Percentiles rank a stretch among this genome's conserved stretches.
These are phyloP conservation scores for Cercophora scortea DNA, from an alignment of 495 filamentous ascomycete species.

Conservation along the genomic window DNA sequence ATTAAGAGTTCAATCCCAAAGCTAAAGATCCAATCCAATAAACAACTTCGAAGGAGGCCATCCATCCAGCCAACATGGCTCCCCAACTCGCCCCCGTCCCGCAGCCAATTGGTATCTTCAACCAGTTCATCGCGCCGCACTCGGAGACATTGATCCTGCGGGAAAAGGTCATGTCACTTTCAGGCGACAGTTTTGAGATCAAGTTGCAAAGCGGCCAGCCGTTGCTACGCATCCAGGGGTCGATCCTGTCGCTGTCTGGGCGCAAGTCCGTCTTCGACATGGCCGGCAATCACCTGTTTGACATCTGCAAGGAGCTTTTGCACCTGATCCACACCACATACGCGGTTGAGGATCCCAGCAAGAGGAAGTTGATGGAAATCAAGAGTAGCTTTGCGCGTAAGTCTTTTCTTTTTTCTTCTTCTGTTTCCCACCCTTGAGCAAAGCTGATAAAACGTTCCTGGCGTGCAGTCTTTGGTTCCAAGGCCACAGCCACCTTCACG, in stretches of 20 bases:
- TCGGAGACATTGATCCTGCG: constrained; percentile 43
- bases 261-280: constrained; percentile 43
- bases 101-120: constrained; percentile 38
- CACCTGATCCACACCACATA: constrained; percentile 40
- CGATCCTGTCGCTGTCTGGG: constrained; percentile 24
- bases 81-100: constrained; percentile 25
- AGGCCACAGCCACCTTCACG: constrained; percentile 41
- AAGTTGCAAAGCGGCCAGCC: constrained; percentile 34
- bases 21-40: no score
- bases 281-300: constrained; percentile 40
- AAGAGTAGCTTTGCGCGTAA: constrained; percentile 41
- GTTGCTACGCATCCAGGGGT: constrained; percentile 46
- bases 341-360: constrained; percentile 29
- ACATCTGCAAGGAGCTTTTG: constrained; percentile 44
- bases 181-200: constrained; percentile 50
- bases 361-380: constrained; percentile 41
- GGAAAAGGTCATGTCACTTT: constrained; percentile 44
- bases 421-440: no score
- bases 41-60: no score
- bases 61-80: neutral
- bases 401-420: constrained; percentile 7
- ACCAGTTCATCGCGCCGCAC: constrained; percentile 37
- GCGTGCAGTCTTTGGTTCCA: constrained; percentile 33
- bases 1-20: no score
- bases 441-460: neutral